These are phyloP conservation scores for Chernovozyma aurita DNA, from an alignment of 1,139 yeast genomes.

Conservation along the genomic window DNA sequence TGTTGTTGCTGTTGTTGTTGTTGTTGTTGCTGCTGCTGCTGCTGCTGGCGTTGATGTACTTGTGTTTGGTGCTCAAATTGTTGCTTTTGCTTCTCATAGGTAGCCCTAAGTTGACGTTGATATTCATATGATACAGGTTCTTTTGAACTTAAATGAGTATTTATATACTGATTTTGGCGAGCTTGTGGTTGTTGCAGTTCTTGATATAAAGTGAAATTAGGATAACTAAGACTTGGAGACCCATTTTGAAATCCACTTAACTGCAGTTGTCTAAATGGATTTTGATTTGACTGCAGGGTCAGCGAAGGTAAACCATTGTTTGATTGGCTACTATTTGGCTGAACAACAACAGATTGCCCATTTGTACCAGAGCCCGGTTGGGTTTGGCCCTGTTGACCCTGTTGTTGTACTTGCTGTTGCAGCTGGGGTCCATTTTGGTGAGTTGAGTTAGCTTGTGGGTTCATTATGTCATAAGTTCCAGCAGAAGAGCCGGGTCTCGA, in stretches of 20 bases:
- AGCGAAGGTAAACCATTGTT: not conserved
- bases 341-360: not conserved
- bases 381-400: constrained; percentile 3
- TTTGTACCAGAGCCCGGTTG: not conserved
- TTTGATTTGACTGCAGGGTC: not conserved
- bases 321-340: not conserved
- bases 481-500: constrained; percentile 7
- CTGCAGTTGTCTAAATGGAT: constrained; percentile 3
- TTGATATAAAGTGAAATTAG: constrained; percentile 13
- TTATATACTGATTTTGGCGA: constrained; percentile 8
- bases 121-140: constrained; percentile 18
- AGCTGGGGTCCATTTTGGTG: constrained; percentile 8
- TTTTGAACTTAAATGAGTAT: constrained; percentile 2
- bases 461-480: constrained; percentile 21
- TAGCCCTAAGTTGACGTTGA: constrained; percentile 24
- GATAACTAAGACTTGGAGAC: constrained; percentile 8
- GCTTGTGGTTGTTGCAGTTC: constrained; percentile 10
- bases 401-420: constrained; percentile 9
- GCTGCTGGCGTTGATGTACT: constrained; percentile 6
- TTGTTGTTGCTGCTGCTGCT: constrained; percentile 10
- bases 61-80: constrained; percentile 13
- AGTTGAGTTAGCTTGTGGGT: constrained; percentile 13
- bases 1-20: constrained; percentile 11
- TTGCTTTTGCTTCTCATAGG: constrained; percentile 24
- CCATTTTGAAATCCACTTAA: not conserved